Base-by-base conservation (phyloP, 768 basidiomycete genomes). In the Suillus decipiens region DNA sequence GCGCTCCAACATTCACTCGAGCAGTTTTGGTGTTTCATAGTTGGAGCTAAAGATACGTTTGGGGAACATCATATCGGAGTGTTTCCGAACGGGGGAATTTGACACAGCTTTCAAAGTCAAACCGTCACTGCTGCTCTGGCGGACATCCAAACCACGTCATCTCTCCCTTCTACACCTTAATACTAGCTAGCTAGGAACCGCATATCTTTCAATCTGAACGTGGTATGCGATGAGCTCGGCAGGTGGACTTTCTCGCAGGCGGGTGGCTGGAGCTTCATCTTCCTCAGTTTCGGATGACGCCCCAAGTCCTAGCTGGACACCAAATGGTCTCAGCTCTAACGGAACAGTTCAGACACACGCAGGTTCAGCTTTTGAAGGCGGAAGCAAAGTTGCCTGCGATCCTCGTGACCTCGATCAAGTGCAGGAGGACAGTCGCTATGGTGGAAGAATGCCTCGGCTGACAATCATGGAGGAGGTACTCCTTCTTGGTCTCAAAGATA, bases 401-500 rank as follows among this genome's bases (percentile, higher is more conserved):
- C 95, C 95, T 3, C 80, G 94, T 60, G 97, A 99, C 78, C 75
- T 97, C 67, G 86, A 91, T 71, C 84, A 86, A 60, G 88, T 85
- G 42, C 82, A 82, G 51, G 86, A 89, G 68, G 86, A 88, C 65
- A 81, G 73, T n/a, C 82, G 80, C 61, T 70, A 84, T 61, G 89
- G 89, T 3, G 90, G 89, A 22, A 87, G 84, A 76, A 83, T 90
- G 76, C 97, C 97, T 3, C 82, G 82, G 62, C 79, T 99, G 69
- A 99, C 97, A 31, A 84, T 99, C 62, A 92, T 99, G 92, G 97
- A 99, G 79, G 97, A 99, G 80, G 89, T 99, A 7, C 79, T 99
- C 64, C 76, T 99, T 62, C 78, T 99, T 14, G 97, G 97, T 5
- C 79, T 99, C 63, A 98, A 99, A 76, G 97, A 99, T 79, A 96